Percentiles rank a stretch among this genome's conserved stretches.
Evolutionary conservation across 495 filamentous ascomycete species (phyloP).

Genomic region (Beverwykella pulmonaria): DNA sequence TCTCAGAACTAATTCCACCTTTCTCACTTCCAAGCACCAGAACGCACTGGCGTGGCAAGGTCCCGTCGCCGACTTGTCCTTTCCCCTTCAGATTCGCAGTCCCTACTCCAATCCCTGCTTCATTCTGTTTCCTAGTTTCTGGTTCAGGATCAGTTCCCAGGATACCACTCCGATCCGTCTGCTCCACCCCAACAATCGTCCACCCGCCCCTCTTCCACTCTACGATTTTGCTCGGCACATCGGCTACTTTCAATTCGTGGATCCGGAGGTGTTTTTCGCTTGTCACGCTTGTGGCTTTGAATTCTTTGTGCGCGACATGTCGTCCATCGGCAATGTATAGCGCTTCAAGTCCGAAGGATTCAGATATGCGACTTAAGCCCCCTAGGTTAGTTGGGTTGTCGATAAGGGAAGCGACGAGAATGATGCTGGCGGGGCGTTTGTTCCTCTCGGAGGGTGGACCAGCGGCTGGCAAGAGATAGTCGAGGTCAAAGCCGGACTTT

Average conservation of each 20-base stretch:
- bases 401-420: conserved; percentile 55
- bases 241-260: conserved; percentile 39
- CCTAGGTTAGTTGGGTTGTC: conserved; percentile 54
- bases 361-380: conserved; percentile 52
- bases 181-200: conserved; percentile 52
- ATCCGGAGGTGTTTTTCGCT: conserved; percentile 52
- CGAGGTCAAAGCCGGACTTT: conserved; percentile 33
- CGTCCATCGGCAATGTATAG: conserved; percentile 43
- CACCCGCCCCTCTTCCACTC: conserved; percentile 47
- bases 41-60: conserved; percentile 48
- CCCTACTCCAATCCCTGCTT: not conserved
- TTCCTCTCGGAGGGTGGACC: conserved; percentile 3
- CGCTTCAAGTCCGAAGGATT: conserved; percentile 51
- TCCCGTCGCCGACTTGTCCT: not conserved
- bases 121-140: too few relatives aligned
- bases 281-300: conserved; percentile 49
- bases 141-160: conserved; percentile 36
- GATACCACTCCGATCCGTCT: conserved; percentile 52
- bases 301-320: conserved; percentile 46
- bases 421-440: conserved; percentile 37
- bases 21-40: conserved; percentile 54
- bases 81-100: not conserved
- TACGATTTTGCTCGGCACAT: conserved; percentile 42
- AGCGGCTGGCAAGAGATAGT: conserved; percentile 5
- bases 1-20: conserved; percentile 50